Base-by-base conservation (phyloP, 139 green algal genomes). In the Mesotaenium endlicherianum region DNA sequence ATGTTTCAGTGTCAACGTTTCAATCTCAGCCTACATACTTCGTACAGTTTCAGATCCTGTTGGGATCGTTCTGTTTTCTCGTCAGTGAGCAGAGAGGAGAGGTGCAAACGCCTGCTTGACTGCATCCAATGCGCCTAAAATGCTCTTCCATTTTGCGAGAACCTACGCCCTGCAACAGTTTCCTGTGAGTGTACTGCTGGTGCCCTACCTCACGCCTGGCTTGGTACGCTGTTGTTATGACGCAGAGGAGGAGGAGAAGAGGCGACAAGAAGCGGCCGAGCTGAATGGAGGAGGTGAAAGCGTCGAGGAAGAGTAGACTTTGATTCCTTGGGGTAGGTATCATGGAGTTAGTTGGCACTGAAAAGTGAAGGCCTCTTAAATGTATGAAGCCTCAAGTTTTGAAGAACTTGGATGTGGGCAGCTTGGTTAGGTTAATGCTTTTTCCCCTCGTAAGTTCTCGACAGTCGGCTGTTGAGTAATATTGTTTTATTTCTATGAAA, bases 191-290 rank as follows among this genome's bases (percentile, higher is more conserved):
- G n/a, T n/a, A n/a, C n/a, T n/a, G n/a, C n/a, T n/a, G n/a, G n/a
- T n/a, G n/a, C 26, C 53, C 53, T 64, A 20, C 53, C 26, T 26
- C 53, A 34, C 53, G 26, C 26, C 53, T 64, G 26, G 20, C 26
- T 34, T 64, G 53, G 26, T 26, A 20, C 26, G 26, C 20, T 64
- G 53, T 64, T 26, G 53, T 72, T 6, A 72, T 38, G 6, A n/a
- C 43, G 8, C 60, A 72, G 60, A 72, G 8, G 60, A 72, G 60
- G 60, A 72, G 11, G 60, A 72, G 43, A 72, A 72, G 11, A 6
- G 60, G 11, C 6, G 60, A 11, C 60, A 72, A 72, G 60, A 72
- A 72, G 60, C 41, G 8, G 60, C 60, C 11, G 6, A 14, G 11
- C 36, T 5, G n/a, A n/a, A n/a, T 72, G 8, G 43, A 72, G 60